Conservation (phyloP, 768 basidiomycete genomes). For the Mrakia gelida region DNA sequence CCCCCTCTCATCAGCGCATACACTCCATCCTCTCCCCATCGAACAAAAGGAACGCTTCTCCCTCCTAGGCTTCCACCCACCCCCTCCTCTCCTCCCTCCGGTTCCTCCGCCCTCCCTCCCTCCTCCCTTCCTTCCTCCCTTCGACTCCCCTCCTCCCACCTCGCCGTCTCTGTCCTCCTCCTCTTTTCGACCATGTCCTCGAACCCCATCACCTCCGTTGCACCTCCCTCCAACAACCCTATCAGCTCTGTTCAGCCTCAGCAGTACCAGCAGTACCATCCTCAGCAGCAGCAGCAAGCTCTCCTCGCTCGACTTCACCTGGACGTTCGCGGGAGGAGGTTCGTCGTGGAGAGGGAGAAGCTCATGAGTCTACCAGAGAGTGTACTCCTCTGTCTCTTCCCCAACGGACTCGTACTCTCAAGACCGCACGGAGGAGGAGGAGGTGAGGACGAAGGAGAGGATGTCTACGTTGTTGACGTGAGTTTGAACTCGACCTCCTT, state of each 20-base stretch:
- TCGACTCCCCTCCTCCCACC: background rate
- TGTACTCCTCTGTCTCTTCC: slow-evolving; percentile 90
- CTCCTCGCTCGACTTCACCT: slow-evolving; percentile 81
- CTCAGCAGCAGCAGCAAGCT: slow-evolving; percentile 46
- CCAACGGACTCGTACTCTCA: slow-evolving; percentile 90
- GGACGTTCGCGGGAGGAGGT: slow-evolving; percentile 83
- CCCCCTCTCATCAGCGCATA: too few species aligned
- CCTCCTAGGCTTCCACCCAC: too few species aligned
- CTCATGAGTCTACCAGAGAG: slow-evolving; percentile 99
- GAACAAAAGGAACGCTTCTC: too few species aligned
- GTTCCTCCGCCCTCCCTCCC: background rate
- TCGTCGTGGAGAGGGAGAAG: slow-evolving; percentile 93
- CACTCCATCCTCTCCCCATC: too few species aligned
- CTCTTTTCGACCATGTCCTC: slow-evolving; percentile 23
- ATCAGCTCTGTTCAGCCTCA: slow-evolving; percentile 44
- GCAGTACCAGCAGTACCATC: slow-evolving; percentile 35
- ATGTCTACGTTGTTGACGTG: slow-evolving; percentile 94
- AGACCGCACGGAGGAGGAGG: slow-evolving; percentile 69
- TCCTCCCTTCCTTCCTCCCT: background rate
- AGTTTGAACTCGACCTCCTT: slow-evolving; percentile 46
- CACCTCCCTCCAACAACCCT: slow-evolving; percentile 40
- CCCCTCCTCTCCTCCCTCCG: too few species aligned
- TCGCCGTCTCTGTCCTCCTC: background rate
- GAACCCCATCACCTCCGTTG: slow-evolving; percentile 47
- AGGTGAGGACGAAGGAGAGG: slow-evolving; percentile 71